Evolutionary conservation across 129 eudicot species (phyloP).

Genomic region (Silybum marianum): DNA sequence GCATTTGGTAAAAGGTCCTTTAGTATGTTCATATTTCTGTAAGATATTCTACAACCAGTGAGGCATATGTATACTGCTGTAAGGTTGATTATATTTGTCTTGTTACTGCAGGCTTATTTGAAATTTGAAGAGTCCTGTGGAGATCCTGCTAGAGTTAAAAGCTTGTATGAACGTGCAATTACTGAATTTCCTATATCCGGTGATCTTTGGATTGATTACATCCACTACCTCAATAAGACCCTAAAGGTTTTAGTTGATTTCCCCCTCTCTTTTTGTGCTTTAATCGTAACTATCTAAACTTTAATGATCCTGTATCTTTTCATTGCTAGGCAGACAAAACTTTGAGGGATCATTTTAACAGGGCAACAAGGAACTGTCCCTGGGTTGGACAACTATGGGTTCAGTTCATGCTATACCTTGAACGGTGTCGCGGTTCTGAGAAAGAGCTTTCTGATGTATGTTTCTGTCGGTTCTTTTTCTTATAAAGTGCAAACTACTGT

Average conservation of each 20-base stretch:
- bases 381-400: conserved; percentile 95
- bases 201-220: conserved; percentile 90
- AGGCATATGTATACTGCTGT: background rate
- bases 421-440: conserved; percentile 72
- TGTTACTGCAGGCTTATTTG: conserved; percentile 64
- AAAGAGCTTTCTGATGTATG: conserved; percentile 83
- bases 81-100: conserved; percentile 16
- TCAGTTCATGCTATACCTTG: conserved; percentile 70
- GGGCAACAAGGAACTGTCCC: conserved; percentile 95
- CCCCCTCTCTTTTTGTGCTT: conserved; percentile 4
- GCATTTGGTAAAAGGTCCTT: background rate
- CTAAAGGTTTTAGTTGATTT: conserved; percentile 57
- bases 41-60: conserved; percentile 7
- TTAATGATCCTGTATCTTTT: conserved; percentile 13
- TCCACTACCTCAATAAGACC: conserved; percentile 73
- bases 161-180: conserved; percentile 86
- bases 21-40: background rate
- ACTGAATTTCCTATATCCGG: conserved; percentile 74
- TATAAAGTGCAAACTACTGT: background rate
- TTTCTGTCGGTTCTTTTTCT: conserved; percentile 9
- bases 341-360: conserved; percentile 48
- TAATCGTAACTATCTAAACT: background rate
- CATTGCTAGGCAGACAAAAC: conserved; percentile 58
- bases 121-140: conserved; percentile 82
- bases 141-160: conserved; percentile 88